phyloP scores from a whole-genome alignment of 495 filamentous ascomycete species.

The Talaromyces trachyspermus region DNA sequence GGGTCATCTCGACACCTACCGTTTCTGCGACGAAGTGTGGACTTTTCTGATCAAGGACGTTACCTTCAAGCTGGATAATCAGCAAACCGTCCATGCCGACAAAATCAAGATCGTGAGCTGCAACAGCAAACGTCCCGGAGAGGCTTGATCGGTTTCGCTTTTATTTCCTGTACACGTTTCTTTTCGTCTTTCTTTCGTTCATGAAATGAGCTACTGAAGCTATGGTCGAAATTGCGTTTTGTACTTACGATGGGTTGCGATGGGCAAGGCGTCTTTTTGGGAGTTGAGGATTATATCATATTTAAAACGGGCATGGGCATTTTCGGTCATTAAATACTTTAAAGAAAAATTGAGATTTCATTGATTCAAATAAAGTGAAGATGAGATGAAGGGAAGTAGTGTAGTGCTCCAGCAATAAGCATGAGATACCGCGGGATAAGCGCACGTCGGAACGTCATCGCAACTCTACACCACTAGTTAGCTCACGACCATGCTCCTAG shows the following conservation, averaged over 20 bases:
- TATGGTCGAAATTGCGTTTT: not conserved
- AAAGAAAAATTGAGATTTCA: too few species aligned
- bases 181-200: not conserved
- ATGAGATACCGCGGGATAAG: too few species aligned
- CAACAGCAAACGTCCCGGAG: constrained; percentile 77
- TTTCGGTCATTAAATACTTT: not conserved
- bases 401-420: too few species aligned
- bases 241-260: too few species aligned
- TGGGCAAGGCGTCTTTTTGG: constrained; percentile 1
- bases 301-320: too few species aligned
- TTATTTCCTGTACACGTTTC: not conserved
- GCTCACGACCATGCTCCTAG: not conserved
- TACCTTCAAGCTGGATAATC: constrained; percentile 90
- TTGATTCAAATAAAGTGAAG: too few species aligned
- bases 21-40: constrained; percentile 99
- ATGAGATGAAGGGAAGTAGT: too few species aligned
- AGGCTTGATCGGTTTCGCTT: constrained; percentile 33
- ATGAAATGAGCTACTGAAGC: not conserved
- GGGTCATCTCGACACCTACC: constrained; percentile 98
- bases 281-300: not conserved
- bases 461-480: not conserved
- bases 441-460: constrained; percentile 1
- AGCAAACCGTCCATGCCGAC: constrained; percentile 56
- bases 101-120: constrained; percentile 98
- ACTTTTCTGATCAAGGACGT: constrained; percentile 99